A percentile compares a stretch with the other conserved stretches of the same genome.
Conservation (phyloP, 164 flowering plant genomes). For the Aristolochia fimbriata region DNA sequence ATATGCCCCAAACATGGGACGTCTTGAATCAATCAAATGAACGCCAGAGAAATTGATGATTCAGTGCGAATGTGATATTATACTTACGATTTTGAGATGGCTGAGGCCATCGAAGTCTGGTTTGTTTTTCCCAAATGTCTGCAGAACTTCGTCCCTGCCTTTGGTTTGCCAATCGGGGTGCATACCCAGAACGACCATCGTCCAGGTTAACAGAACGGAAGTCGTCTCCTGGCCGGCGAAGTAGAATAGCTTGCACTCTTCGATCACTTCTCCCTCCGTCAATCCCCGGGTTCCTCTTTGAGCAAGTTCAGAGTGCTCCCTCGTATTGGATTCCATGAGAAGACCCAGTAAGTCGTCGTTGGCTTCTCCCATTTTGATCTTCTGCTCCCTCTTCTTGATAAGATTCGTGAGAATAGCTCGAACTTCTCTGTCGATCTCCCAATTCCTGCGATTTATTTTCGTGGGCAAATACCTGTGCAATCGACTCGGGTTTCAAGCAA, state of each 20-base stretch:
- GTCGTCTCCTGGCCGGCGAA: slow-evolving; percentile 16
- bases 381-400: slow-evolving; percentile 7
- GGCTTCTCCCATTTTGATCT: slow-evolving; percentile 5
- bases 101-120: slow-evolving; percentile 6
- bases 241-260: slow-evolving; percentile 15
- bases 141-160: slow-evolving; percentile 13
- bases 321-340: slow-evolving; percentile 5
- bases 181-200: slow-evolving; percentile 9
- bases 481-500: too few relatives aligned
- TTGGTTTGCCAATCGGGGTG: slow-evolving; percentile 8
- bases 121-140: slow-evolving; percentile 6
- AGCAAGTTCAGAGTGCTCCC: background rate
- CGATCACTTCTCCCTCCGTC: slow-evolving; percentile 11
- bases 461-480: slow-evolving; percentile 7
- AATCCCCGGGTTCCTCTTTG: background rate
- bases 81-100: slow-evolving; percentile 11
- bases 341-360: slow-evolving; percentile 8
- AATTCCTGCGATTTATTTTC: background rate
- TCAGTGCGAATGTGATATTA: background rate
- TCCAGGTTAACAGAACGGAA: slow-evolving; percentile 9
- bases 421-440: slow-evolving; percentile 5
- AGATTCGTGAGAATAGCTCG: background rate
- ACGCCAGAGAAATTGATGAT: too few relatives aligned
- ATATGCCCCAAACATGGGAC: background rate
- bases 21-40: background rate